phyloP scores from a whole-genome alignment of 768 basidiomycete genomes.

The Atractiella rhizophila region DNA sequence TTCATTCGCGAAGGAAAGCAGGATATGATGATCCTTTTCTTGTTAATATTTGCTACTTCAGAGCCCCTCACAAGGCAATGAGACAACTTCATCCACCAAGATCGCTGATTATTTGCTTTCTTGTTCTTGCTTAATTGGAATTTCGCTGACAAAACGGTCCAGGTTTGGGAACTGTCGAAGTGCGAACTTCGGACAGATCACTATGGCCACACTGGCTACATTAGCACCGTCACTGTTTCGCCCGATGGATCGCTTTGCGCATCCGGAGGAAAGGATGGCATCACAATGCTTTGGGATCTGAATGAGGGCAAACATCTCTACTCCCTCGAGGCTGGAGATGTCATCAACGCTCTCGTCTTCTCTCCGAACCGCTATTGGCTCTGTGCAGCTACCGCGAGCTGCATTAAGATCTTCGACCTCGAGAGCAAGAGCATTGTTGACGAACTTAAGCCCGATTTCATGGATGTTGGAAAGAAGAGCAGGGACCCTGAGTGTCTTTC shows the following conservation, averaged over 20 bases:
- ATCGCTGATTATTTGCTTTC: slow-evolving; percentile 35
- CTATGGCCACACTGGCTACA: slow-evolving; percentile 96
- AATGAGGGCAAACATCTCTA: slow-evolving; percentile 99
- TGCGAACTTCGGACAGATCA: slow-evolving; percentile 99
- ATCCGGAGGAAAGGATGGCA: slow-evolving; percentile 96
- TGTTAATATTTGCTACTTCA: slow-evolving; percentile 73
- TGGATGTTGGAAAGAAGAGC: slow-evolving; percentile 42
- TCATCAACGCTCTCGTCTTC: slow-evolving; percentile 98
- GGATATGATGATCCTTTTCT: slow-evolving; percentile 20
- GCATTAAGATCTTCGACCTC: slow-evolving; percentile 97
- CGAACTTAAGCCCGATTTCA: slow-evolving; percentile 88
- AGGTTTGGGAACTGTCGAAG: slow-evolving; percentile 99
- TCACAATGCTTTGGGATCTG: slow-evolving; percentile 59
- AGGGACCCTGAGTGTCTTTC: slow-evolving; percentile 61
- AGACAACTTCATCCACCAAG: slow-evolving; percentile 46
- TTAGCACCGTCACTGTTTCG: slow-evolving; percentile 93
- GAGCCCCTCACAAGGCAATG: slow-evolving; percentile 34
- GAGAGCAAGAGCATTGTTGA: slow-evolving; percentile 99
- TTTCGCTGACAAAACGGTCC: neutral
- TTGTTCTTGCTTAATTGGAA: slow-evolving; percentile 25
- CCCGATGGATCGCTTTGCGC: slow-evolving; percentile 97
- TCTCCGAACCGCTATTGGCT: slow-evolving; percentile 99
- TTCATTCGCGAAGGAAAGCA: slow-evolving; percentile 13
- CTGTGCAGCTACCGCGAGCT: slow-evolving; percentile 87
- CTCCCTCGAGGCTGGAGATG: slow-evolving; percentile 91